Conservation (phyloP, 768 basidiomycete species). For the Suillus bovinus region DNA sequence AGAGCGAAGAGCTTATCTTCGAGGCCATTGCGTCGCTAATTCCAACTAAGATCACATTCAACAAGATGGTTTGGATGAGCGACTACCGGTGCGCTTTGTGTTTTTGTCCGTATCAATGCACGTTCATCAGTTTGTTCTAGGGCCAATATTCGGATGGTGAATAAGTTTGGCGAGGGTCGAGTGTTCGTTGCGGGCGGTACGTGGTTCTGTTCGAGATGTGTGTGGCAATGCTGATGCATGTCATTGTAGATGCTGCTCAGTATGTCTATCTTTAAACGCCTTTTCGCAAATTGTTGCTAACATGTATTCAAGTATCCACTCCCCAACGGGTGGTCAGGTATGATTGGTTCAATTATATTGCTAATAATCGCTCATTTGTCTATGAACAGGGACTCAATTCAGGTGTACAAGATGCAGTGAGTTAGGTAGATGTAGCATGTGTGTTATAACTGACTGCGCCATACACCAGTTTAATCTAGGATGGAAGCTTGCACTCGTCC, state of each 20-base stretch:
- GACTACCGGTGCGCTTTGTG: conserved; percentile 28
- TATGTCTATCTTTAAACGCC: neutral
- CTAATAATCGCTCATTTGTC: neutral
- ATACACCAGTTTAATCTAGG: conserved; percentile 36
- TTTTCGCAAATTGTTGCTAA: too few species aligned
- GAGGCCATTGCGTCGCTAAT: conserved; percentile 22
- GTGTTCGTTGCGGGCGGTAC: neutral
- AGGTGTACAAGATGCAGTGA: conserved; percentile 25
- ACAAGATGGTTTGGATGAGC: conserved; percentile 26
- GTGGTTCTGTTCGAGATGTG: neutral
- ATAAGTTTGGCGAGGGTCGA: neutral
- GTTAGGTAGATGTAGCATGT: conserved; percentile 16
- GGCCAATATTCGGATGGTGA: neutral
- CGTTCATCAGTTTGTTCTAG: neutral
- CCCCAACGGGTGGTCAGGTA: conserved; percentile 22
- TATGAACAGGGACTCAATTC: conserved; percentile 21
- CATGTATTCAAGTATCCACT: conserved; percentile 17
- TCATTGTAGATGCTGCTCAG: neutral
- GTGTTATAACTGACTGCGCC: neutral
- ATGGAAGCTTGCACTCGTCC: conserved; percentile 43
- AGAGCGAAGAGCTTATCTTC: conserved; percentile 28
- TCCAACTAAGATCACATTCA: conserved; percentile 24
- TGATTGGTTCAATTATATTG: neutral
- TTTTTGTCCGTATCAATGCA: neutral
- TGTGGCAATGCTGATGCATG: neutral